Evolutionary conservation across 225 moss, liverwort and hornwort genomes (phyloP).

Genomic region (Polytrichum formosum): DNA sequence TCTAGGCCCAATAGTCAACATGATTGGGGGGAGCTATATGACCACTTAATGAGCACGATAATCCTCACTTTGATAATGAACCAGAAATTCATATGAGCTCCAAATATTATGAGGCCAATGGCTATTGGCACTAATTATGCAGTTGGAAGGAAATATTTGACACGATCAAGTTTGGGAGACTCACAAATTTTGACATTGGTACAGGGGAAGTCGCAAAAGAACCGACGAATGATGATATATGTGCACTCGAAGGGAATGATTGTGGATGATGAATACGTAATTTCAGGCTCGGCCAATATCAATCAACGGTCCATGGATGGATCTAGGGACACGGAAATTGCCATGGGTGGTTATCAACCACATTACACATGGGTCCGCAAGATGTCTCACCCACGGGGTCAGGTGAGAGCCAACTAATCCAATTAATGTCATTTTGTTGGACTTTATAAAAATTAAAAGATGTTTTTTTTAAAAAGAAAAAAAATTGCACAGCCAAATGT

Average conservation of each 20-base stretch:
- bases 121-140: too few relatives aligned
- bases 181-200: not conserved
- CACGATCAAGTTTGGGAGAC: too few relatives aligned
- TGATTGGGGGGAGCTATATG: too few relatives aligned
- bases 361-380: conserved; percentile 60
- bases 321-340: conserved; percentile 90
- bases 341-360: conserved; percentile 89
- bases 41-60: too few relatives aligned
- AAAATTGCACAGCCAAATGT: too few relatives aligned
- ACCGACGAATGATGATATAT: conserved; percentile 90
- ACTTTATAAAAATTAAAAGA: too few relatives aligned
- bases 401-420: conserved; percentile 42
- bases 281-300: conserved; percentile 90
- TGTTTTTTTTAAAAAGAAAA: too few relatives aligned
- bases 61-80: too few relatives aligned
- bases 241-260: conserved; percentile 94
- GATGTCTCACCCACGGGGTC: conserved; percentile 56
- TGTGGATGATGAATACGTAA: conserved; percentile 87
- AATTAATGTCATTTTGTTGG: not conserved
- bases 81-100: too few relatives aligned
- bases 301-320: conserved; percentile 97
- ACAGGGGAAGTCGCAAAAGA: conserved; percentile 65
- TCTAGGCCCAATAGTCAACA: too few relatives aligned
- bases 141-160: too few relatives aligned
- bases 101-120: too few relatives aligned